phyloP scores from a whole-genome alignment of 345 rosid genomes.

The Dovyalis caffra region DNA sequence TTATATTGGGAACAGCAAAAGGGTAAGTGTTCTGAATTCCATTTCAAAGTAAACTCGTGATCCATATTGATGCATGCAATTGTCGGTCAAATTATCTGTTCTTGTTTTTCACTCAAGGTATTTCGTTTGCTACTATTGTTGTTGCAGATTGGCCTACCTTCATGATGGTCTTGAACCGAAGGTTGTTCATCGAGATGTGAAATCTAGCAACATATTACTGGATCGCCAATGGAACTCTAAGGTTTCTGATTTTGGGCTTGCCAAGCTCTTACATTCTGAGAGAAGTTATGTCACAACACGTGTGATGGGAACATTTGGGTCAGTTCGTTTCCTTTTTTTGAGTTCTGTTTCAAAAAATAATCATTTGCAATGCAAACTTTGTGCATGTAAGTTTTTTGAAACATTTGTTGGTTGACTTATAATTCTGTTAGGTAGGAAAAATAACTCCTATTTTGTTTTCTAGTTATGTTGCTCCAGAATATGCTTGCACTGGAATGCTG shows the following conservation, averaged over 20 bases:
- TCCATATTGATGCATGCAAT: background rate
- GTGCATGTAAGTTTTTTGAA: background rate
- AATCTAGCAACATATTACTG: slow-evolving; percentile 84
- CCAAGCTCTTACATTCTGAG: slow-evolving; percentile 83
- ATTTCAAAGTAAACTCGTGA: background rate
- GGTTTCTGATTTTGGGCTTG: slow-evolving; percentile 97
- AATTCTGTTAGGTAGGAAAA: slow-evolving; percentile 1
- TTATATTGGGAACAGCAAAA: slow-evolving; percentile 87
- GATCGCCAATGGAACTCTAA: slow-evolving; percentile 88
- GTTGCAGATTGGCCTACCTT: slow-evolving; percentile 82
- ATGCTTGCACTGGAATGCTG: slow-evolving; percentile 97
- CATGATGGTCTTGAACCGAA: slow-evolving; percentile 99
- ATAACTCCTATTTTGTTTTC: slow-evolving; percentile 11
- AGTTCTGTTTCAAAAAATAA: background rate
- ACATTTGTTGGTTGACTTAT: background rate
- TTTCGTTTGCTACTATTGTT: background rate
- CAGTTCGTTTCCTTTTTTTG: slow-evolving; percentile 24
- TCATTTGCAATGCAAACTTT: slow-evolving; percentile 5
- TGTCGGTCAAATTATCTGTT: background rate
- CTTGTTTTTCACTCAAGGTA: background rate
- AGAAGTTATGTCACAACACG: slow-evolving; percentile 87
- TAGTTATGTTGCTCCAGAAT: slow-evolving; percentile 95
- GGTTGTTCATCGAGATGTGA: slow-evolving; percentile 93
- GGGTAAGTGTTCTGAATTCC: slow-evolving; percentile 44
- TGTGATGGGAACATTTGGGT: slow-evolving; percentile 99